Percentiles rank a stretch among this genome's conserved stretches.
Conservation (phyloP, 371 early-diverging fungal species). For the Rhizomucor miehei region DNA sequence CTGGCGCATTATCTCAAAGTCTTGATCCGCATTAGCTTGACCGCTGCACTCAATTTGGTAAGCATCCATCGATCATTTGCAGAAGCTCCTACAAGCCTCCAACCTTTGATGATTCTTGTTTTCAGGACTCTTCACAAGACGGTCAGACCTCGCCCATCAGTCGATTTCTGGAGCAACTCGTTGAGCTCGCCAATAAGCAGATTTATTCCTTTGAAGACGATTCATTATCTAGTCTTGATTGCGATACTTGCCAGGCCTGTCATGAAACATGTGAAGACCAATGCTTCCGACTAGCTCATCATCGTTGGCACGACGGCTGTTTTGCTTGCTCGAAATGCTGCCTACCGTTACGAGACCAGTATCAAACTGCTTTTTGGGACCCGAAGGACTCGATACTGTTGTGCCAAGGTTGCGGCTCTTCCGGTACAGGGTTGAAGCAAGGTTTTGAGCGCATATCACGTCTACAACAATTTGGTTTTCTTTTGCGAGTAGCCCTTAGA, state of each 20-base stretch:
- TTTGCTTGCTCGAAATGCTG: slow-evolving; percentile 72
- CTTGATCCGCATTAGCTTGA: slow-evolving; percentile 85
- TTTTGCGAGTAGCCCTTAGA: slow-evolving; percentile 79
- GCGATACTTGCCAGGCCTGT: slow-evolving; percentile 81
- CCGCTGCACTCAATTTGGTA: slow-evolving; percentile 84
- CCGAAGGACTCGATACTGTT: slow-evolving; percentile 35
- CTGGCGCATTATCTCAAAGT: slow-evolving; percentile 92
- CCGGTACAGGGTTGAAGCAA: slow-evolving; percentile 17
- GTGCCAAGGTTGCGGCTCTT: slow-evolving; percentile 45
- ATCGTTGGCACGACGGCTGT: slow-evolving; percentile 82
- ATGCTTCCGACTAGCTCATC: slow-evolving; percentile 63
- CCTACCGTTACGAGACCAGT: slow-evolving; percentile 49
- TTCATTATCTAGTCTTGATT: no score
- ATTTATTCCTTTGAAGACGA: slow-evolving; percentile 11
- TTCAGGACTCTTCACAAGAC: not conserved
- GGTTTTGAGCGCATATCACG: slow-evolving; percentile 82
- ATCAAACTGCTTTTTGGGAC: slow-evolving; percentile 49
- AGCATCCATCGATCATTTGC: slow-evolving; percentile 2
- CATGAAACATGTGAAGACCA: slow-evolving; percentile 76
- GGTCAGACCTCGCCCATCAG: slow-evolving; percentile 35
- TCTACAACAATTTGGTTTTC: slow-evolving; percentile 87
- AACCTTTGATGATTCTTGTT: not conserved
- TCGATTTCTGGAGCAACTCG: slow-evolving; percentile 61
- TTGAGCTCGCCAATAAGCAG: slow-evolving; percentile 55
- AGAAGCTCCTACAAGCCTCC: no score